Conservation (phyloP, 2,329 filamentous ascomycete genomes). For the Aspergillus sp. region DNA sequence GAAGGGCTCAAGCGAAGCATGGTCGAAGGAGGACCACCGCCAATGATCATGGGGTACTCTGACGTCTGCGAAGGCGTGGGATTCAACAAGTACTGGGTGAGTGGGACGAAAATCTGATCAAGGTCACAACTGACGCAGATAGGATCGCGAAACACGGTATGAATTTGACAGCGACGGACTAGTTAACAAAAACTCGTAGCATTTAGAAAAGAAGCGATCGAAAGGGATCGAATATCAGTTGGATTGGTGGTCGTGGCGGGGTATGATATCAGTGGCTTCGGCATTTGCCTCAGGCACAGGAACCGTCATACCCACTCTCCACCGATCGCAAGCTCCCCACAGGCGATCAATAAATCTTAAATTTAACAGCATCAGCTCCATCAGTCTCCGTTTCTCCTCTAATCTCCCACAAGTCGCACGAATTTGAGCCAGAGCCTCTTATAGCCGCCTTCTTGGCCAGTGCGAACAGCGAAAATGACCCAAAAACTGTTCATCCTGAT, state of each 20-base stretch:
- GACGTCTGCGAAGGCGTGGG: conserved; percentile 54
- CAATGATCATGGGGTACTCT: conserved; percentile 48
- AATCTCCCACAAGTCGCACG: not conserved
- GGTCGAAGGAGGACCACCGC: conserved; percentile 48
- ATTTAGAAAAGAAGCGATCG: not conserved
- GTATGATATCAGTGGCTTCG: not conserved
- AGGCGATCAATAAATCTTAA: not conserved
- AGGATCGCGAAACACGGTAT: conserved; percentile 30
- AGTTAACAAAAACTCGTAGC: not conserved
- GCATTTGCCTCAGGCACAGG: not conserved
- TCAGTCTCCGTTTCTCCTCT: not conserved
- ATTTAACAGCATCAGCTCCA: not conserved
- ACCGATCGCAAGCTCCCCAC: not conserved
- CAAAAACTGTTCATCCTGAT: conserved; percentile 31
- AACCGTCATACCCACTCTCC: not conserved
- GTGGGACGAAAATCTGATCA: conserved; percentile 26
- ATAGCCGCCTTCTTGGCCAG: not conserved
- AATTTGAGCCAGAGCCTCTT: no score
- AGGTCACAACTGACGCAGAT: not conserved
- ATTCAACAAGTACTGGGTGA: conserved; percentile 50
- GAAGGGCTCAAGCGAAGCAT: conserved; percentile 49
- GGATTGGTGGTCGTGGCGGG: not conserved
- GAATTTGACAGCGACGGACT: conserved; percentile 23
- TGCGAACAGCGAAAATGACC: conserved; percentile 22
- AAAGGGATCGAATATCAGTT: not conserved